phyloP scores from a whole-genome alignment of 257 asterid species.

The Nicotiana sylvestris region DNA sequence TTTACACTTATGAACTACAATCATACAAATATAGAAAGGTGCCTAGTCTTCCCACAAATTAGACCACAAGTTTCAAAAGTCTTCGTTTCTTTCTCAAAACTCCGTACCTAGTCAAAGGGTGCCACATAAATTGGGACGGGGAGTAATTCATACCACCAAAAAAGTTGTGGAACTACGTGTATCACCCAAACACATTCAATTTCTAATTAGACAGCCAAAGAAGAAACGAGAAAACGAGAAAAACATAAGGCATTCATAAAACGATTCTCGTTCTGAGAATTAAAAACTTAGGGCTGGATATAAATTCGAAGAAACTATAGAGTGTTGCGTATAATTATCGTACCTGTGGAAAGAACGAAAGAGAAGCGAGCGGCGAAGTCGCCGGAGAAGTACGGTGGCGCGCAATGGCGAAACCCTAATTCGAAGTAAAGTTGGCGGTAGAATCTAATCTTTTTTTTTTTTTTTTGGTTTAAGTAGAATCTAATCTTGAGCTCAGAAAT shows the following conservation, averaged over 20 bases:
- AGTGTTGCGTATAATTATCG: background rate
- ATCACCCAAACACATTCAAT: background rate
- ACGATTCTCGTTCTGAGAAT: background rate
- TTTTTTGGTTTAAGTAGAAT: background rate
- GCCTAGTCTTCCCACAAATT: no score
- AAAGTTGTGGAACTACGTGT: background rate
- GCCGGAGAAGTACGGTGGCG: background rate
- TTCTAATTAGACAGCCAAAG: background rate
- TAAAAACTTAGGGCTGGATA: background rate
- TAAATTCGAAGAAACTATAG: background rate
- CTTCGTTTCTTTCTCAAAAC: no score
- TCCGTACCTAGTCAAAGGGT: no score
- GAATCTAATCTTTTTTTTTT: background rate
- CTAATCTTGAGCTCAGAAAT: background rate
- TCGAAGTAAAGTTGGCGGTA: background rate
- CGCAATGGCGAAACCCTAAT: background rate
- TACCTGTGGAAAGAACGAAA: background rate
- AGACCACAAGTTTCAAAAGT: no score
- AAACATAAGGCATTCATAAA: background rate
- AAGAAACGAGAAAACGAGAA: background rate
- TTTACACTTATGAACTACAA: no score
- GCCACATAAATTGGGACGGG: background rate
- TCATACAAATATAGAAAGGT: no score
- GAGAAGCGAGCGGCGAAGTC: background rate
- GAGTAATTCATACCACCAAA: background rate